A percentile compares a stretch with the other conserved stretches of the same genome.
These are phyloP conservation scores for Microsporum ferrugineum DNA, from an alignment of 2,329 filamentous ascomycete species.

Conservation along the genomic window DNA sequence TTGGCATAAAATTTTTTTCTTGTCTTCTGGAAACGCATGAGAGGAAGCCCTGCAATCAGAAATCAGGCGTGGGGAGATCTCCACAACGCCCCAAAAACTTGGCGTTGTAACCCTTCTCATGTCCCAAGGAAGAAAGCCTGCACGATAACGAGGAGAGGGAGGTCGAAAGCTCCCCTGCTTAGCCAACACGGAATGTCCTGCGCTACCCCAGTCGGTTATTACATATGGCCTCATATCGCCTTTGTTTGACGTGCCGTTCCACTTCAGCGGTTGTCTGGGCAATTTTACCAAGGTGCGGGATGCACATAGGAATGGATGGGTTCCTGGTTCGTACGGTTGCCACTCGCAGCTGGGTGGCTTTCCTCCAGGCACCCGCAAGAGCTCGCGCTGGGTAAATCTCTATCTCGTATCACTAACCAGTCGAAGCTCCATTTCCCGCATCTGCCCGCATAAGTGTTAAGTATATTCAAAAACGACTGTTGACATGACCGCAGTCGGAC, in stretches of 20 bases:
- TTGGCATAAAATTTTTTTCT: background rate
- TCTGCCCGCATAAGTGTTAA: background rate
- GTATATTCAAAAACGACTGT: background rate
- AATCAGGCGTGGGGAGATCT: slow-evolving; percentile 1
- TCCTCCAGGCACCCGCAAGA: background rate
- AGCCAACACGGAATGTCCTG: background rate
- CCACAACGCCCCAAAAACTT: slow-evolving; percentile 5
- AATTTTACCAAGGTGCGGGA: background rate
- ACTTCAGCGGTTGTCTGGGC: background rate
- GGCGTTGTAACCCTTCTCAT: slow-evolving; percentile 10
- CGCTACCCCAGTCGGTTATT: background rate
- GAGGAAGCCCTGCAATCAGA: slow-evolving; percentile 1
- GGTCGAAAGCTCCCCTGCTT: background rate
- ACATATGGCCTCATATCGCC: slow-evolving; percentile 1
- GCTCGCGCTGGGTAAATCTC: background rate
- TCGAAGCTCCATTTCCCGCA: slow-evolving; percentile 1
- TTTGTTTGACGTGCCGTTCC: background rate
- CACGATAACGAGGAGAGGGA: background rate
- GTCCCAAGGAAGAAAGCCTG: background rate
- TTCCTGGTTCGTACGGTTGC: background rate
- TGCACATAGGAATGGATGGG: background rate
- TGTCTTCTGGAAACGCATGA: background rate
- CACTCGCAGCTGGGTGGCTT: background rate
- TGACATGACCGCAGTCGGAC: background rate
- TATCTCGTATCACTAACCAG: slow-evolving; percentile 2